Percentiles rank a stretch among this genome's conserved stretches.
Conservation (phyloP, 2,329 filamentous ascomycete genomes). For the Graphilbum sp. region DNA sequence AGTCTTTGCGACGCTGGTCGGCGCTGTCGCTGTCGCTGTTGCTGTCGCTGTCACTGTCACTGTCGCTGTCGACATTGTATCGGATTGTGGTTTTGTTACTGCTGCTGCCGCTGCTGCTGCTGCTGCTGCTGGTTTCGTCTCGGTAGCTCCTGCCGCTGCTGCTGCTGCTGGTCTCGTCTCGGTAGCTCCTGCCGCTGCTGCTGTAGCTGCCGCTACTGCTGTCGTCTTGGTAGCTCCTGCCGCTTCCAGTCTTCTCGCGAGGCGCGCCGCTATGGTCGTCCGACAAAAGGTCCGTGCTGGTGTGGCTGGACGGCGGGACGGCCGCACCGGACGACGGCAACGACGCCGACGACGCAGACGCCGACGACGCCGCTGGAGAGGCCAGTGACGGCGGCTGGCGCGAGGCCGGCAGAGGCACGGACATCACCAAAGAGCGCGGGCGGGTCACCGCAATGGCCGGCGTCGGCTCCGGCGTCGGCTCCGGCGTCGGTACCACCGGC, state of each 20-base stretch:
- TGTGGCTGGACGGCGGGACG: neutral
- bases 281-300: too few species aligned
- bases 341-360: neutral
- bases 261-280: too few species aligned
- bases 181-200: neutral
- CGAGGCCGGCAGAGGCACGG: too few species aligned
- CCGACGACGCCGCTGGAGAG: neutral
- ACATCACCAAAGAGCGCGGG: too few species aligned
- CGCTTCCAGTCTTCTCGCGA: neutral
- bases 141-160: neutral
- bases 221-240: neutral
- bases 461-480: too few species aligned
- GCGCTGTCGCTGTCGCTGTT: neutral
- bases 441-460: too few species aligned
- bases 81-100: too few species aligned
- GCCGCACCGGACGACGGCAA: neutral
- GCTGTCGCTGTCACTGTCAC: neutral
- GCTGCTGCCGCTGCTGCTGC: neutral
- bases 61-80: neutral
- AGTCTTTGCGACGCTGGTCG: slow-evolving; percentile 4
- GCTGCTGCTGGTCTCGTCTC: neutral
- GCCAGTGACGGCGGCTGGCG: too few species aligned
- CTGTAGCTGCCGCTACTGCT: neutral
- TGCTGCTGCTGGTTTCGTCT: neutral
- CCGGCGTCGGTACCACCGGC: too few species aligned